A percentile compares a stretch with the other conserved stretches of the same genome.
These are phyloP conservation scores for Boletales sp. DNA, from an alignment of 768 basidiomycete species.

Conservation along the genomic window DNA sequence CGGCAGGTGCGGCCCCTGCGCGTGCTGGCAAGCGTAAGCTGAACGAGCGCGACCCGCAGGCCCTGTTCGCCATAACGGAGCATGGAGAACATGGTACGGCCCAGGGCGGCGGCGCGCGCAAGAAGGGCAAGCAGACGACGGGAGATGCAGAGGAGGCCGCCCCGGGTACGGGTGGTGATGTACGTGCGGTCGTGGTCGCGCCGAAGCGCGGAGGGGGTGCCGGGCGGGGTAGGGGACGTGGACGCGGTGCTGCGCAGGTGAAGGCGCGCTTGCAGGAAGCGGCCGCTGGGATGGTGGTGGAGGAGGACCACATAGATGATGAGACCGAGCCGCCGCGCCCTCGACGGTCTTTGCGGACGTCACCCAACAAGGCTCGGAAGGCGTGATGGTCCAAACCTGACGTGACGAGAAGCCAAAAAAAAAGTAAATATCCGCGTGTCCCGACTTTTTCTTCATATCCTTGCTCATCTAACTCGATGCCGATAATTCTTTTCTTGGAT, in stretches of 20 bases:
- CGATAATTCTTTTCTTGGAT: too few species aligned
- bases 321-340: constrained; percentile 22
- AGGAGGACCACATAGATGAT: constrained; percentile 27
- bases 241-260: constrained; percentile 12
- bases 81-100: constrained; percentile 12
- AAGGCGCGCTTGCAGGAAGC: constrained; percentile 24
- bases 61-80: constrained; percentile 26
- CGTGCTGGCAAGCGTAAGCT: constrained; percentile 39
- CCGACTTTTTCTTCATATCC: too few species aligned
- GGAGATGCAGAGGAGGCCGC: constrained; percentile 18
- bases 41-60: constrained; percentile 21
- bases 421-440: too few species aligned
- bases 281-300: constrained; percentile 24
- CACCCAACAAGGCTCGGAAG: constrained; percentile 30
- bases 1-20: constrained; percentile 18
- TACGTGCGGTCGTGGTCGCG: background rate
- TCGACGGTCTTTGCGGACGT: constrained; percentile 34
- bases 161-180: constrained; percentile 9
- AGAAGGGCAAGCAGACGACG: constrained; percentile 21
- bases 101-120: constrained; percentile 13
- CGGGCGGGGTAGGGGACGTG: constrained; percentile 23
- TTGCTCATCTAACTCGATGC: too few species aligned
- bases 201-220: constrained; percentile 16
- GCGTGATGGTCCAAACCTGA: background rate
- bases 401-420: too few species aligned